phyloP scores from a whole-genome alignment of 441 rosid genomes.

The Omphalea diandra region DNA sequence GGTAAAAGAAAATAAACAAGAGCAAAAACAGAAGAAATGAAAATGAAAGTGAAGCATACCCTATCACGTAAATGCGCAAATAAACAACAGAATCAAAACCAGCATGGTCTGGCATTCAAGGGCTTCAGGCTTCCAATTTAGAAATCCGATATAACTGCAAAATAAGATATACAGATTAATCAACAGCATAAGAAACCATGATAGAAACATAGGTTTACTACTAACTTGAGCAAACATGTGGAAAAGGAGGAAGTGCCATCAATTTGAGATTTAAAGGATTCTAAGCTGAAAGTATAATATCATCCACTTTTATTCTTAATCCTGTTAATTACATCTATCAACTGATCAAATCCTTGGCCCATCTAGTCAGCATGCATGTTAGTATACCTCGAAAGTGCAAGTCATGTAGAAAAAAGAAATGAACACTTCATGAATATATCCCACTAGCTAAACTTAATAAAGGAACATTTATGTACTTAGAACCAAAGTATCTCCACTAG shows the following conservation, averaged over 20 bases:
- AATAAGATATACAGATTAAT: constrained; percentile 9
- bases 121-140: no score
- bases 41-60: no score
- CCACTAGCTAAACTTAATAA: constrained; percentile 2
- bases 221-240: constrained; percentile 92
- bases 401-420: not conserved
- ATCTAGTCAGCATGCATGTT: constrained; percentile 86
- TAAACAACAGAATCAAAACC: no score
- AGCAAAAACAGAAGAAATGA: no score
- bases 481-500: constrained; percentile 97
- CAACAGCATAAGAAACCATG: not conserved
- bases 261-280: constrained; percentile 84
- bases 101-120: no score
- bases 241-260: constrained; percentile 97
- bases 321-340: constrained; percentile 72
- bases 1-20: no score
- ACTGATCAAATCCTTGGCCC: constrained; percentile 89
- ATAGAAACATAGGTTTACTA: not conserved
- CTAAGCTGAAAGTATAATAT: constrained; percentile 88
- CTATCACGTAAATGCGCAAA: no score
- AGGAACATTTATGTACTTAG: constrained; percentile 46
- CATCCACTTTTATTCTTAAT: constrained; percentile 82
- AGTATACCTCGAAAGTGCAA: constrained; percentile 48
- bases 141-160: constrained; percentile 80
- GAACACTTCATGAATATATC: not conserved